Evolutionary conservation across 139 green algal species (phyloP).

Genomic region (Penium margaritaceum): DNA sequence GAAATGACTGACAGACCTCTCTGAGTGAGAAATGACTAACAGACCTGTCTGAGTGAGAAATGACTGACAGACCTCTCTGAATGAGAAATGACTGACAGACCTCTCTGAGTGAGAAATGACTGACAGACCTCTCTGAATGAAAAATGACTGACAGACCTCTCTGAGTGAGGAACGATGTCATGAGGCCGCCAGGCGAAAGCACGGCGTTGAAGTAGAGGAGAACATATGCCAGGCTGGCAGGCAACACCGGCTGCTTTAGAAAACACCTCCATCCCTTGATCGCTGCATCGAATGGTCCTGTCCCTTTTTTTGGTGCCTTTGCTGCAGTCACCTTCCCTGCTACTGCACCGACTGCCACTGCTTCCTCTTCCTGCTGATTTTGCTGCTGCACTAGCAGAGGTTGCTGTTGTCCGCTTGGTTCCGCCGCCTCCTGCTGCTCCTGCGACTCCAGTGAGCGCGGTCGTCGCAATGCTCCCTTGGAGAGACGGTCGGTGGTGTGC

Average conservation of each 20-base stretch:
- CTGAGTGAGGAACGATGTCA: conserved; percentile 43
- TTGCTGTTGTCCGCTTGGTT: neutral
- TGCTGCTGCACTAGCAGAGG: neutral
- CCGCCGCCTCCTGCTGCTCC: neutral
- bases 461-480: neutral
- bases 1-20: too few species aligned
- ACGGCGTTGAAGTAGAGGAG: conserved; percentile 49
- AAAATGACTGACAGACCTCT: too few species aligned
- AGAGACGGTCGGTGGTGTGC: conserved; percentile 11
- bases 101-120: too few species aligned
- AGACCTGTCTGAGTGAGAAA: too few species aligned
- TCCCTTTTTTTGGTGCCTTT: too few species aligned
- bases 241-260: conserved; percentile 38
- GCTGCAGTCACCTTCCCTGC: too few species aligned
- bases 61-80: too few species aligned
- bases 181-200: conserved; percentile 41
- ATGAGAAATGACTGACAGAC: too few species aligned
- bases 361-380: neutral
- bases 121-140: too few species aligned
- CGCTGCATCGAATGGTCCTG: too few species aligned
- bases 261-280: conserved; percentile 37
- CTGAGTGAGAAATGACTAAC: too few species aligned
- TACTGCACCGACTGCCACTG: too few species aligned
- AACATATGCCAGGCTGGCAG: conserved; percentile 44
- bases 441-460: neutral